Conservation (phyloP, 495 filamentous ascomycete species). For the Xylaria grammica region DNA sequence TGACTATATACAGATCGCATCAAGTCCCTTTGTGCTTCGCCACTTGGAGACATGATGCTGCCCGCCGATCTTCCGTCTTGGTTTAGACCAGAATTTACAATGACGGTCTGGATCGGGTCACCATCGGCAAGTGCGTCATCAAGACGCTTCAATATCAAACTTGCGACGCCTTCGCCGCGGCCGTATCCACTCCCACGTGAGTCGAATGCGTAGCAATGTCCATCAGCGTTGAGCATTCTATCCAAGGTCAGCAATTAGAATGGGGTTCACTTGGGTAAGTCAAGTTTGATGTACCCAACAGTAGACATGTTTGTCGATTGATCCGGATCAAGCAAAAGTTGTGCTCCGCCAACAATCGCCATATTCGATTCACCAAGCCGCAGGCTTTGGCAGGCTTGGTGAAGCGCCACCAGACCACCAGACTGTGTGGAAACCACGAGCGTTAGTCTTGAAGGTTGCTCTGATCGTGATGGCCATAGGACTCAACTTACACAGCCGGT, state of each 20-base stretch:
- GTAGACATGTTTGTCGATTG: slow-evolving; percentile 23
- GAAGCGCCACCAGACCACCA: slow-evolving; percentile 48
- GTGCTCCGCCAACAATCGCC: slow-evolving; percentile 30
- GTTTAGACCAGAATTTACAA: slow-evolving; percentile 56
- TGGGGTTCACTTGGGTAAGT: background rate
- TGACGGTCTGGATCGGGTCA: slow-evolving; percentile 61
- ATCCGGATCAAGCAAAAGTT: slow-evolving; percentile 29
- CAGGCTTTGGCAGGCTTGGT: slow-evolving; percentile 56
- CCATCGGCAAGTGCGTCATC: slow-evolving; percentile 54
- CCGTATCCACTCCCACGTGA: slow-evolving; percentile 45
- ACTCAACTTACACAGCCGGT: slow-evolving; percentile 61
- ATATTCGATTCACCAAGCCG: slow-evolving; percentile 39
- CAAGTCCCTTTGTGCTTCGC: slow-evolving; percentile 32
- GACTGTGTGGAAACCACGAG: background rate
- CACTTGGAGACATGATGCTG: slow-evolving; percentile 21
- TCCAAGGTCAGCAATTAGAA: background rate
- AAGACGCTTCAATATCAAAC: slow-evolving; percentile 56
- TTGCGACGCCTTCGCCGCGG: slow-evolving; percentile 44
- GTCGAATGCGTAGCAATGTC: slow-evolving; percentile 43
- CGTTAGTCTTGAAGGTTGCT: background rate
- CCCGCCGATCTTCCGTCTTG: slow-evolving; percentile 55
- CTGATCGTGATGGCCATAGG: slow-evolving; percentile 26
- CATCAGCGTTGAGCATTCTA: slow-evolving; percentile 38
- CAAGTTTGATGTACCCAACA: background rate
- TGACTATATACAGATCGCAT: slow-evolving; percentile 35